These are phyloP conservation scores for Rhododendron williamsianum DNA, from an alignment of 148 eudicot genomes.

Conservation along the genomic window DNA sequence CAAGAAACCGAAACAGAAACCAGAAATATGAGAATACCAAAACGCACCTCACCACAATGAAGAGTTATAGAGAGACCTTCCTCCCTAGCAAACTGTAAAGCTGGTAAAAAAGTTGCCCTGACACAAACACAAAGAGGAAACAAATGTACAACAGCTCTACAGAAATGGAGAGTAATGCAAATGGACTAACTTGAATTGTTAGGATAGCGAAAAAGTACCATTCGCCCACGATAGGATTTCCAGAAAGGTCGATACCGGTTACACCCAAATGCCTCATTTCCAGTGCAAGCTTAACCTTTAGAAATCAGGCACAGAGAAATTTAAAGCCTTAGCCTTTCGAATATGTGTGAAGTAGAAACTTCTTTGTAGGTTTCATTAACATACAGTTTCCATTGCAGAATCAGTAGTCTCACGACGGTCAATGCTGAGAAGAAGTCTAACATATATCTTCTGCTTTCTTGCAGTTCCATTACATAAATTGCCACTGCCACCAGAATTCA, in stretches of 20 bases:
- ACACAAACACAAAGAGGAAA: conserved; percentile 11
- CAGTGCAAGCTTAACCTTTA: conserved; percentile 73
- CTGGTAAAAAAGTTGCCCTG: conserved; percentile 83
- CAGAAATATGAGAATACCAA: conserved; percentile 3
- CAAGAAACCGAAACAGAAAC: neutral
- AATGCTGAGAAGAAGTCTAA: conserved; percentile 86
- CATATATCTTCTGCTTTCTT: conserved; percentile 57
- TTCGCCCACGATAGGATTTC: conserved; percentile 83
- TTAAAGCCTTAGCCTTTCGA: neutral
- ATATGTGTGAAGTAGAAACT: neutral
- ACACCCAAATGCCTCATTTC: conserved; percentile 73
- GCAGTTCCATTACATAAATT: conserved; percentile 22
- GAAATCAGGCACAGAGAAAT: neutral
- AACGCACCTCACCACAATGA: conserved; percentile 90
- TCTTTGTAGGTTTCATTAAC: conserved; percentile 17
- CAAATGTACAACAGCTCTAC: conserved; percentile 5
- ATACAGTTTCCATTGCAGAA: conserved; percentile 95
- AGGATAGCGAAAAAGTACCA: conserved; percentile 43
- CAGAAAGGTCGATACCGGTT: conserved; percentile 90
- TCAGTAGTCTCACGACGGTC: conserved; percentile 78
- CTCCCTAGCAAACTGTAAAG: conserved; percentile 73
- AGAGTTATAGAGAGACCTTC: conserved; percentile 74
- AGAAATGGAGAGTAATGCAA: conserved; percentile 5
- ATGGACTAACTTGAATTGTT: neutral
- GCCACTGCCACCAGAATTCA: conserved; percentile 17